Evolutionary conservation across 441 rosid genomes (phyloP), one percentile per base, ranked within the genome.

Genomic region (Populus trichocarpa): DNA sequence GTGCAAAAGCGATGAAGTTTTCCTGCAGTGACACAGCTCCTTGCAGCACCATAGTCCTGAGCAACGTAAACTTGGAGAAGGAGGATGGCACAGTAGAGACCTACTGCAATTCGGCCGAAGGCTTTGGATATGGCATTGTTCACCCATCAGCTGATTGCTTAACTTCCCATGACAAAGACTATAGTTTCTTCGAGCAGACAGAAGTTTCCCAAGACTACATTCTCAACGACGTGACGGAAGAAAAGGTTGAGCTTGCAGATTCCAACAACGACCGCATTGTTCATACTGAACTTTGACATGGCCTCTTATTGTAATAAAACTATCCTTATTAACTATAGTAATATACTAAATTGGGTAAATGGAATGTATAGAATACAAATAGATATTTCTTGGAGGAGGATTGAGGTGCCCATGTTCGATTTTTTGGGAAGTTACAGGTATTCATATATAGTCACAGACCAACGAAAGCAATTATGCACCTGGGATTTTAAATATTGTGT

Each of bases 121-220:
- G 97, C 67, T 88, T 89, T 70, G 91, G 92, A 42, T 87, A 87
- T 1, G 98, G 99, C 11, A 50, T 87, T 1, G 91, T 96, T 67
- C 94, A 91, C 85, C 99, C 99, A 10, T 90, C 97, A 8, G 97
- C 93, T 0, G 98, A 96, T 77, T 96, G 98, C 88, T 83, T 96
- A 64, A 85, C 67, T 75, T 91, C 99, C 33, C 83, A 89, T 3
- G 90, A 91, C 72, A 82, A 90, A 61, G 79, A 74, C 28, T 28
- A 42, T n/a, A 25, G 26, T 57, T 12, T 13, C 30, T 1, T 30
- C 16, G 67, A 63, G 5, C 57, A 50, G 69, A 59, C 32, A 18
- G 67, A 57, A 30, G 25, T 23, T 73, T 13, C 25, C 59, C 59
- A 72, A 82, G 82, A 80, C 78, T 40, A 38, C 25, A 33, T 2